Base-by-base conservation (phyloP, 345 rosid genomes). In the Populus deltoides region DNA sequence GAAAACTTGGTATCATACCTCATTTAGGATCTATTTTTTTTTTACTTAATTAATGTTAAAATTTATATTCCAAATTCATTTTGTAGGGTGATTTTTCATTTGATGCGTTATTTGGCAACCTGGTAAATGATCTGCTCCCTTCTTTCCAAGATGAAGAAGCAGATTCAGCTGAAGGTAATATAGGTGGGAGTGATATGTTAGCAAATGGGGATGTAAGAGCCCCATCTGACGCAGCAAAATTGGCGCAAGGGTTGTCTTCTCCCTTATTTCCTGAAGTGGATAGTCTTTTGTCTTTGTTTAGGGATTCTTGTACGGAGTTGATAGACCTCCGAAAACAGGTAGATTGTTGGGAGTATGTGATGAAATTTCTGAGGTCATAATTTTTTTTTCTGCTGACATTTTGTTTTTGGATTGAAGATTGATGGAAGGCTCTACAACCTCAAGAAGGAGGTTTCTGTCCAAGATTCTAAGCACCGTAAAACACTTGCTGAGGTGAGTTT, bases 251-350 rank as follows among this genome's bases (percentile, higher is more conserved):
- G 70, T 38, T 79, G 6, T 41, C 94, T 79, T 81, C 92, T 80
- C 98, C 97, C 77, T 86, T 88, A 79, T 97, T 97, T 81, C 99
- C 98, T 18, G 97, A 94, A 90, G 98, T 97, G 39, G 97, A 97
- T 85, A 81, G 91, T 81, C 94, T 97, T 38, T 83, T 92, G 84
- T 86, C 90, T 67, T 88, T 97, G 72, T 97, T 94, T 83, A 90
- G 89, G 87, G 97, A 92, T 88, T 92, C 99, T 61, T 91, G 90
- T 69, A 88, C 78, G 82, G 99, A 97, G 92, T 86, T 97, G 81
- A 88, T 92, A 62, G 98, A 94, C 86, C 97, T 97, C 45, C 87
- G 93, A 17, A 92, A 87, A 73, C 98, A 97, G 93, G 98, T 92
- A 69, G 74, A 73, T 39, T 45, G 49, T 75, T 36, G 59, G 57